Base-by-base conservation (phyloP, 169 alveolate genomes). In the Eimeria tenella region DNA sequence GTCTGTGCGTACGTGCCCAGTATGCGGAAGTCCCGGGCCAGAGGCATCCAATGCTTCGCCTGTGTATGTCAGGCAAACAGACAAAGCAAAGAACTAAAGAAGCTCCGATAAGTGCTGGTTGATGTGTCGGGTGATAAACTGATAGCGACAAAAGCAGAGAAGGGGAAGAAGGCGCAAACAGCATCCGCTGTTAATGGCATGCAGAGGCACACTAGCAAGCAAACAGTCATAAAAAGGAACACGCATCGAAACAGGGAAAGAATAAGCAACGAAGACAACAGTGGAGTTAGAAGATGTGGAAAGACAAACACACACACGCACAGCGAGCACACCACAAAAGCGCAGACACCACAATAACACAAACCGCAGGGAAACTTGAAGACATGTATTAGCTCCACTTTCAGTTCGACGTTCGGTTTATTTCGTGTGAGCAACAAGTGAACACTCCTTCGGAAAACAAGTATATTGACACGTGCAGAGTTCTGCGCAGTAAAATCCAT, bases 1-100 rank as follows among this genome's bases (percentile, higher is more conserved):
- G 96, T 94, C 55, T 94, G 96, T 52, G 94, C 94, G 92, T 94
- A 94, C 5, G 96, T 94, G 42, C 96, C 95, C 52, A 93, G 15
- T n/a, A 93, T 93, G 52, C 95, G 91, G 62, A 93, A 93, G 63
- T 93, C 94, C 68, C 68, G n/a, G 21, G 95, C 95, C 31, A 93
- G 91, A 11, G 94, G 94, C 42, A 93, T 62, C 95, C 95, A 93
- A 53, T 89, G 49, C 19, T 23, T 15, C 10, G 75, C 62, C 93
- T 86, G 82, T 11, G 3, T 17, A 58, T 58, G 68, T 19, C 49
- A 68, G 4, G 19, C 31, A 84, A 4, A 23, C 71, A 77, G 31
- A 53, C 11, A 56, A 56, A 68, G 3, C 31, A 23, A 68, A 17
- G 68, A 3, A 0, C 21, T 17, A 58, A 17, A 58, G 49, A 17